phyloP scores from a whole-genome alignment of 371 early-diverging fungal species.

The Chytridiales sp. region DNA sequence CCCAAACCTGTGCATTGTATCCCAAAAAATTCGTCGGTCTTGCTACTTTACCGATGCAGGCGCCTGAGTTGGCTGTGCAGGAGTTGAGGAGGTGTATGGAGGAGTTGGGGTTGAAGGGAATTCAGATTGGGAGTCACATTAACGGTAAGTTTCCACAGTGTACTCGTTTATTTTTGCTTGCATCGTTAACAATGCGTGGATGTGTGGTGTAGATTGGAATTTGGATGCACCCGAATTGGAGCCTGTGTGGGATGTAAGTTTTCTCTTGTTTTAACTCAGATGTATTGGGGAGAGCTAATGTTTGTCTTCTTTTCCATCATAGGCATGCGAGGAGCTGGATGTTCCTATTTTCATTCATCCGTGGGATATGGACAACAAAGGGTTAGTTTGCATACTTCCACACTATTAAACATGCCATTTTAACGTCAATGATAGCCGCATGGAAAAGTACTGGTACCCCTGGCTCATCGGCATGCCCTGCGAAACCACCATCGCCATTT shows the following conservation, averaged over 20 bases:
- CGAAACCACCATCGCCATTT: slow-evolving; percentile 69
- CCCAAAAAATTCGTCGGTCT: slow-evolving; percentile 66
- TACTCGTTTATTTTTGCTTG: neutral
- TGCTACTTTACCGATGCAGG: slow-evolving; percentile 75
- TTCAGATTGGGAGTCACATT: slow-evolving; percentile 72
- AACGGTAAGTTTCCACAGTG: slow-evolving; percentile 34
- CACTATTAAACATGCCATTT: neutral
- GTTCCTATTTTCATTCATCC: slow-evolving; percentile 69
- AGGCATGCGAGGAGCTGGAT: slow-evolving; percentile 65
- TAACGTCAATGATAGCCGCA: slow-evolving; percentile 35
- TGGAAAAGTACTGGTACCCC: slow-evolving; percentile 75
- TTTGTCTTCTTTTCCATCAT: neutral
- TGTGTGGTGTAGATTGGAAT: slow-evolving; percentile 57
- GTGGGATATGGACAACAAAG: slow-evolving; percentile 68
- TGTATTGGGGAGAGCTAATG: no score
- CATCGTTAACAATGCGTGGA: neutral
- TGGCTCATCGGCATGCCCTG: slow-evolving; percentile 74
- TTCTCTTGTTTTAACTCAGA: neutral
- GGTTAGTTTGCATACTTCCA: neutral
- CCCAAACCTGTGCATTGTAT: slow-evolving; percentile 61
- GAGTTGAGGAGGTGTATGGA: slow-evolving; percentile 66
- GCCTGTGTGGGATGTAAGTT: slow-evolving; percentile 53
- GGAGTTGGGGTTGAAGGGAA: slow-evolving; percentile 65
- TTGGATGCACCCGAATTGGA: slow-evolving; percentile 69
- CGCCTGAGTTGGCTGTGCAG: slow-evolving; percentile 63